Conservation (phyloP, 2,329 filamentous ascomycete genomes). For the Colletotrichum neosansevieriae region DNA sequence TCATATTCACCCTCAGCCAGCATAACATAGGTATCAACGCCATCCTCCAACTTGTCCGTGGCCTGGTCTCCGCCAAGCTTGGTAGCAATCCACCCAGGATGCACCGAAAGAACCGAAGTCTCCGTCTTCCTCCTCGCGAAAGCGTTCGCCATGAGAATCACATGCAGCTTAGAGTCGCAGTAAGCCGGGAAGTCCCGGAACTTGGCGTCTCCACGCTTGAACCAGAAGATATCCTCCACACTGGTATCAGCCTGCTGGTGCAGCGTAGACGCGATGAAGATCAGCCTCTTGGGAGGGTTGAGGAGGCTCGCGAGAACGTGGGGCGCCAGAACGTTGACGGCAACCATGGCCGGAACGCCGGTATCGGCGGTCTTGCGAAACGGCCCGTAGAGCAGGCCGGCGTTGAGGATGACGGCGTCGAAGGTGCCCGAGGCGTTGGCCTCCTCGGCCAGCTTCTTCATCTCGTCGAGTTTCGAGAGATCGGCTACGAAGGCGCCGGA, state of each 20-base stretch:
- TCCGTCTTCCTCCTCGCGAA: slow-evolving; percentile 58
- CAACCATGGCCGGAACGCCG: slow-evolving; percentile 59
- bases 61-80: slow-evolving; percentile 64
- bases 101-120: slow-evolving; percentile 58
- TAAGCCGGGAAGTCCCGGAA: slow-evolving; percentile 53
- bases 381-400: slow-evolving; percentile 59
- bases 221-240: slow-evolving; percentile 51
- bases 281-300: slow-evolving; percentile 58
- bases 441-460: slow-evolving; percentile 61
- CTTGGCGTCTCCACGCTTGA: slow-evolving; percentile 50
- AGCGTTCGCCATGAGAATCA: slow-evolving; percentile 65
- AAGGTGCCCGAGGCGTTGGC: slow-evolving; percentile 62
- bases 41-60: slow-evolving; percentile 58
- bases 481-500: slow-evolving; percentile 64
- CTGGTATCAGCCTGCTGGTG: slow-evolving; percentile 60
- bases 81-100: slow-evolving; percentile 66
- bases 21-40: slow-evolving; percentile 59
- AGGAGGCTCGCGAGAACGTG: slow-evolving; percentile 67
- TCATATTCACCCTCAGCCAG: slow-evolving; percentile 56
- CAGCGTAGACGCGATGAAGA: slow-evolving; percentile 64
- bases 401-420: slow-evolving; percentile 70
- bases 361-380: slow-evolving; percentile 45
- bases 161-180: slow-evolving; percentile 66
- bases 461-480: slow-evolving; percentile 62
- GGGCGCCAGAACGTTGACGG: slow-evolving; percentile 68